Base-by-base conservation (phyloP, 2,329 filamentous ascomycete genomes). In the Colletotrichum orchidophilum region DNA sequence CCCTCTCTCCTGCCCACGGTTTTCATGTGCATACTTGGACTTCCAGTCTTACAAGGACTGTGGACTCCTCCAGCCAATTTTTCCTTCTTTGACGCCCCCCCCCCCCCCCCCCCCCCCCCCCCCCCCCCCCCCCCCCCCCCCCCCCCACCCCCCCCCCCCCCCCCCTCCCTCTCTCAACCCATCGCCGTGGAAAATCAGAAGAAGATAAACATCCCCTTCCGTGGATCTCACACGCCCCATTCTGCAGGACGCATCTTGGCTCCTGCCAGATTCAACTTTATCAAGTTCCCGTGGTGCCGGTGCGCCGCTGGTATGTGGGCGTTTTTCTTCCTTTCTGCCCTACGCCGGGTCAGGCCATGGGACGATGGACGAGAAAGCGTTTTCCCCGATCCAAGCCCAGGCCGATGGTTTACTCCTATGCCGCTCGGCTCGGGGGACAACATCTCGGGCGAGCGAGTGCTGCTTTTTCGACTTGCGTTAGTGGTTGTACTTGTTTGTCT, bases 251-350 rank as follows among this genome's bases (percentile, higher is more conserved):
- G 55, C 53, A 59, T 63, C 52, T 54, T 60, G 66, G 55, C 66
- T 63, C 26, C 58, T 71, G 69, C 64, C 46, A 71, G 64, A 71
- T 71, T 53, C 58, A 71, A 71, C 69, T 63, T 29, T 54, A 69
- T 68, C 69, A 68, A 13, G 50, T 33, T 71, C 46, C 69, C 58
- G 31, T 35, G 21, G 64, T 54, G 58, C 35, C 59, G 58, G 58
- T 13, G 65, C 58, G 46, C 31, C 31, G 29, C 58, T 46, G 39
- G 39, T 46, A 46, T 18, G 39, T 15, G 8, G 39, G 39, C 18
- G 18, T 18, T 46, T 18, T 46, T 18, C 21, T 46, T 31, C 13
- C 9, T 63, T n/a, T 39, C 62, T 52, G 68, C 52, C 50, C 11
- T 58, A 42, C 29, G 42, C 9, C 29, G 7, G 46, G 31, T 21